Evolutionary conservation across 352 stramenopile genomes (phyloP).

Genomic region (Globisporangium cederbergense): DNA sequence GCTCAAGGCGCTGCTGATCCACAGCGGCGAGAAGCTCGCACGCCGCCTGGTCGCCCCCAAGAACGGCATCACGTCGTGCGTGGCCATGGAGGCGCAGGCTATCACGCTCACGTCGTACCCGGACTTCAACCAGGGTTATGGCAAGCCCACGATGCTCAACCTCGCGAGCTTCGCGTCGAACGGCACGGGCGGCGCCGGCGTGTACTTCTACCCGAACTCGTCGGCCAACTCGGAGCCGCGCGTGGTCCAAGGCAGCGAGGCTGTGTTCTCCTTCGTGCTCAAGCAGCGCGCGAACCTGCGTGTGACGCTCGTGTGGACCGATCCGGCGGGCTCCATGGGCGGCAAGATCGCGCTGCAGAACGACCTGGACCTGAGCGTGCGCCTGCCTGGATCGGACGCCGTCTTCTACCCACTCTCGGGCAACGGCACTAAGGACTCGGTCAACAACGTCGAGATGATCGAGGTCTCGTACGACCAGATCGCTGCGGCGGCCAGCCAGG

Average conservation of each 20-base stretch:
- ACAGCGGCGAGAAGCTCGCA: slow-evolving; percentile 62
- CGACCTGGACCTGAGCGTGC: slow-evolving; percentile 64
- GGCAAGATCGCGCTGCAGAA: slow-evolving; percentile 59
- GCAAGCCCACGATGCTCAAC: slow-evolving; percentile 77
- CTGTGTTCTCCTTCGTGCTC: slow-evolving; percentile 58
- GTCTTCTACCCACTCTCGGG: slow-evolving; percentile 61
- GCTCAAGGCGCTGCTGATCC: slow-evolving; percentile 77
- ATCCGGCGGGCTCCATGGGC: slow-evolving; percentile 53
- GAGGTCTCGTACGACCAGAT: slow-evolving; percentile 60
- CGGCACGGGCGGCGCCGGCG: slow-evolving; percentile 30
- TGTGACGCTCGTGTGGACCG: slow-evolving; percentile 70
- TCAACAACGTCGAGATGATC: slow-evolving; percentile 84
- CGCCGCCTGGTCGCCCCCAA: slow-evolving; percentile 39
- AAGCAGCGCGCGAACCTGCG: slow-evolving; percentile 50
- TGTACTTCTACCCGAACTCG: slow-evolving; percentile 57
- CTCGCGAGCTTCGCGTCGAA: slow-evolving; percentile 50
- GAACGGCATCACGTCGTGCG: slow-evolving; percentile 50
- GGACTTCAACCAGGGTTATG: slow-evolving; percentile 77
- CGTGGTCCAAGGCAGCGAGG: slow-evolving; percentile 41
- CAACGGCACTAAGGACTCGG: slow-evolving; percentile 49
- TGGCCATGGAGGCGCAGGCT: slow-evolving; percentile 28
- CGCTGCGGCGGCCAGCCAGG: slow-evolving; percentile 21
- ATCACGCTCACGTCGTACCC: slow-evolving; percentile 41
- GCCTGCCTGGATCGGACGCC: slow-evolving; percentile 41
- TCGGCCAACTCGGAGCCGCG: slow-evolving; percentile 46